phyloP scores from a whole-genome alignment of 2,329 filamentous ascomycete genomes.

The Sphaceloma murrayae region DNA sequence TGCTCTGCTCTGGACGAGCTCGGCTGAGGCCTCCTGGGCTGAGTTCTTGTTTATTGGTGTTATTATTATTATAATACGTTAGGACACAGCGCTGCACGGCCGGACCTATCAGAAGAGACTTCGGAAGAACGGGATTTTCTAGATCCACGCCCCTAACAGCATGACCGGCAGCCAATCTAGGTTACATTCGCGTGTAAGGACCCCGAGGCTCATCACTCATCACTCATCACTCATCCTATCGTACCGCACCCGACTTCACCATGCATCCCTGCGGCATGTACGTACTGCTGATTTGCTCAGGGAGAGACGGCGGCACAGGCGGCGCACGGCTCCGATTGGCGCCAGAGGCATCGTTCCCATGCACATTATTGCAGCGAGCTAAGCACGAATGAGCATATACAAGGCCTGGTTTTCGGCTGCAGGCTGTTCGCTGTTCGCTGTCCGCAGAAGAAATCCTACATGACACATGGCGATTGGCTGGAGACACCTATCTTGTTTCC shows the following conservation, averaged over 20 bases:
- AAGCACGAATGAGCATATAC: conserved; percentile 12
- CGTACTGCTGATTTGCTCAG: not conserved
- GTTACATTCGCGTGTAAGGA: not conserved
- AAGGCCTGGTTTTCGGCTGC: conserved; percentile 1
- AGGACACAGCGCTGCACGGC: not conserved
- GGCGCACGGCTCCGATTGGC: too few relatives aligned
- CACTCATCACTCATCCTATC: too few relatives aligned
- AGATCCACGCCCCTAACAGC: conserved; percentile 10
- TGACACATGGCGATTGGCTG: not conserved
- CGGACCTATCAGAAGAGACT: conserved; percentile 6
- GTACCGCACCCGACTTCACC: too few relatives aligned
- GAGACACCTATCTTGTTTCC: not conserved
- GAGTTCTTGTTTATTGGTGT: too few relatives aligned
- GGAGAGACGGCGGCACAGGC: conserved; percentile 5
- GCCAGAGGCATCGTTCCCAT: not conserved
- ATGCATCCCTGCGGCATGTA: conserved; percentile 6
- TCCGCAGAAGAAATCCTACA: not conserved
- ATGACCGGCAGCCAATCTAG: conserved; percentile 9
- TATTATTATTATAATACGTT: conserved; percentile 1
- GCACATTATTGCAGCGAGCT: conserved; percentile 8
- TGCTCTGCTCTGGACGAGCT: too few relatives aligned
- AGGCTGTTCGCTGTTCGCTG: too few relatives aligned
- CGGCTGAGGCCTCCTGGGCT: conserved; percentile 3
- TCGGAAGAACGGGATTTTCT: conserved; percentile 14
- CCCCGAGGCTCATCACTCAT: conserved; percentile 3